phyloP scores from a whole-genome alignment of 164 flowering plant genomes.

The Dillenia turbinata region DNA sequence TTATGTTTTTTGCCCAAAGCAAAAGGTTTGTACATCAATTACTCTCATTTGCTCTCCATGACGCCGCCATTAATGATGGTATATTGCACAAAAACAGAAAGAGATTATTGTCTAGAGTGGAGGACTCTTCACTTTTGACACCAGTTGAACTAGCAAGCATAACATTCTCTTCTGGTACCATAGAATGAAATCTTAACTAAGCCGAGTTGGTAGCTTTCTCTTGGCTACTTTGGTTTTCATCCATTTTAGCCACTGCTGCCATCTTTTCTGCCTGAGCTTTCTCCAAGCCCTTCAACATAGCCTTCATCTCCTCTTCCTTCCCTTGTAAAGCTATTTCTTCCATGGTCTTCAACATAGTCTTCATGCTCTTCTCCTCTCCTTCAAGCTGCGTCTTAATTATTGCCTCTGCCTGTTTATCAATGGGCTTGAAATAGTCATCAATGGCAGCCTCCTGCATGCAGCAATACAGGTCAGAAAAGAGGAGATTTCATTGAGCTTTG shows the following conservation, averaged over 20 bases:
- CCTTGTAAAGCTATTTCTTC: conserved; percentile 35
- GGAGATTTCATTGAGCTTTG: no score
- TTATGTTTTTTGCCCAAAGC: no score
- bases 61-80: no score
- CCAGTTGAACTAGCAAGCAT: no score
- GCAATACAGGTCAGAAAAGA: neutral
- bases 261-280: conserved; percentile 16
- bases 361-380: conserved; percentile 54
- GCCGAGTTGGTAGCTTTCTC: conserved; percentile 1
- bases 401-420: conserved; percentile 59
- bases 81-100: no score
- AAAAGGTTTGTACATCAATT: no score
- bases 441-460: conserved; percentile 65
- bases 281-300: neutral
- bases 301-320: no score
- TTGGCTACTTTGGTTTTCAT: conserved; percentile 9
- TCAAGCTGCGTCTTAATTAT: conserved; percentile 67
- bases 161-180: no score
- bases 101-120: no score
- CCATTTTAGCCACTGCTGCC: neutral
- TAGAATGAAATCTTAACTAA: no score
- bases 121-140: no score
- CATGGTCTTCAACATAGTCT: conserved; percentile 49
- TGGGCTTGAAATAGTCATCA: conserved; percentile 68
- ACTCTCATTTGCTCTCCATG: no score